A percentile compares a stretch with the other conserved stretches of the same genome.
Conservation (phyloP, 1,284 basidiomycete species). For the Hemileia vastatrix region DNA sequence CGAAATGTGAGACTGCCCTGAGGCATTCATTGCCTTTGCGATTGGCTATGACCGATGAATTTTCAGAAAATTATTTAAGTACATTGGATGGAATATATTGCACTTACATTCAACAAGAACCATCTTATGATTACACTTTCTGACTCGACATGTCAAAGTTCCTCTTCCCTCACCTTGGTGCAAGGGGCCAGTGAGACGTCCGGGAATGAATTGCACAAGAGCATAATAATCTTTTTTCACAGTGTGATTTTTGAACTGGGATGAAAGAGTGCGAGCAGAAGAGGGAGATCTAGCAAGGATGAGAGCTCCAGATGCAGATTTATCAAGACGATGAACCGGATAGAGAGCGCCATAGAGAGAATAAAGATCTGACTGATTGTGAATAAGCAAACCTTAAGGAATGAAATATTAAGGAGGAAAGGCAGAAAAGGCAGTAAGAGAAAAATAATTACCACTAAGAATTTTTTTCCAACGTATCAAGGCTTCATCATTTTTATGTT, state of each 20-base stretch:
- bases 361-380: not conserved
- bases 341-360: conserved; percentile 1
- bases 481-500: not conserved
- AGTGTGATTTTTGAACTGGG: conserved; percentile 51
- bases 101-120: conserved; percentile 10
- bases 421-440: too few species aligned
- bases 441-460: not conserved
- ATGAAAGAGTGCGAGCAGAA: conserved; percentile 51
- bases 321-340: conserved; percentile 8
- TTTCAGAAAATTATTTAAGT: too few species aligned
- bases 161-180: conserved; percentile 1
- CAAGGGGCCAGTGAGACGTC: conserved; percentile 8
- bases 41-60: too few species aligned
- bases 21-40: too few species aligned
- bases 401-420: too few species aligned
- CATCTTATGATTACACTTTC: conserved; percentile 8
- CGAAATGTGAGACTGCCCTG: conserved; percentile 3
- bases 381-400: too few species aligned
- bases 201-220: conserved; percentile 50
- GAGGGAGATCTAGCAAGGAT: conserved; percentile 51
- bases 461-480: conserved; percentile 10
- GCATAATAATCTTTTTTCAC: conserved; percentile 59
- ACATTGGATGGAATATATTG: too few species aligned
- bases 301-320: conserved; percentile 55
- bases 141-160: conserved; percentile 2